A percentile compares a stretch with the other conserved stretches of the same genome.
These are phyloP conservation scores for Solanum commersonii DNA, from an alignment of 257 asterid genomes.

Conservation along the genomic window DNA sequence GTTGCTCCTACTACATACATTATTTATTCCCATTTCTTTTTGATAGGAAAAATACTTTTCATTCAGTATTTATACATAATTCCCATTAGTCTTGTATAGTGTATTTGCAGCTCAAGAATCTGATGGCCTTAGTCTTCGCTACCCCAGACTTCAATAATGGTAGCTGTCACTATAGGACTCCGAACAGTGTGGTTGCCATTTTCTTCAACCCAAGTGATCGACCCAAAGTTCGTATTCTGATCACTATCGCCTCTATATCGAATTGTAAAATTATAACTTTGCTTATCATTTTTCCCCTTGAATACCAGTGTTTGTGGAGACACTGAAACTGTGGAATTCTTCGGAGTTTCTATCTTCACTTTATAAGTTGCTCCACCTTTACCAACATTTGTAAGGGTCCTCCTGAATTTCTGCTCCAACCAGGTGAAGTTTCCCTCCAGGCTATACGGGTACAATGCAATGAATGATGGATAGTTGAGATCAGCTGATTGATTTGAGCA, in stretches of 20 bases:
- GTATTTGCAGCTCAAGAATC: too few relatives aligned
- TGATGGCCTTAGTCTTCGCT: background rate
- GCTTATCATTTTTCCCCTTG: background rate
- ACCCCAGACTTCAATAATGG: background rate
- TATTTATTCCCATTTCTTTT: too few relatives aligned
- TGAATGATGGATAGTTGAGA: background rate
- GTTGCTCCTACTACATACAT: too few relatives aligned
- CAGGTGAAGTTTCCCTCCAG: background rate
- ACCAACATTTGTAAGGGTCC: background rate
- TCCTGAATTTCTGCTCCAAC: background rate
- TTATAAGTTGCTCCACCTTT: background rate
- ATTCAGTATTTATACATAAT: too few relatives aligned
- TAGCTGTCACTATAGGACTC: slow-evolving; percentile 24
- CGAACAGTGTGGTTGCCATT: slow-evolving; percentile 23
- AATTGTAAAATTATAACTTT: background rate
- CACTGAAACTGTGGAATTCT: background rate
- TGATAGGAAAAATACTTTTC: too few relatives aligned
- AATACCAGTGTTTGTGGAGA: background rate
- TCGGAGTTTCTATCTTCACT: background rate
- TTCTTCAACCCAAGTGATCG: background rate
- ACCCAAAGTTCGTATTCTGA: background rate
- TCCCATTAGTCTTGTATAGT: too few relatives aligned
- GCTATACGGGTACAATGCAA: accelerated
- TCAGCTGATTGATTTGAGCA: background rate
- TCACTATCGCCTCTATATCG: background rate